phyloP scores from a whole-genome alignment of 208 protist species.

The Kentomonas sorsogonicus region DNA sequence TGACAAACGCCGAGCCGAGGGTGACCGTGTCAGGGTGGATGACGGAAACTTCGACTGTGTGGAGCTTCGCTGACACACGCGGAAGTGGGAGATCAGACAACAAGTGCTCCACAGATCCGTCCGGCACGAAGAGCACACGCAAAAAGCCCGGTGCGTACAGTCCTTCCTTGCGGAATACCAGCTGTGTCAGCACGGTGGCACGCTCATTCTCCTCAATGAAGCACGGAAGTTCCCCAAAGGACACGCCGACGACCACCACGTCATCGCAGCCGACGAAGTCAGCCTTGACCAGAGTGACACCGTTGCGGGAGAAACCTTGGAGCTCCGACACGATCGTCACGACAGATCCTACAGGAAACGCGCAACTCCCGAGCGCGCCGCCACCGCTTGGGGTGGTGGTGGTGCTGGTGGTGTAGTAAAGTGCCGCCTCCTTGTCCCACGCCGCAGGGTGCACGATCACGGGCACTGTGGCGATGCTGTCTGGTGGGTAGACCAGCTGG shows the following conservation, averaged over 20 bases:
- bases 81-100: constrained; percentile 54
- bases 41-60: constrained; percentile 33
- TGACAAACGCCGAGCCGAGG: constrained; percentile 31
- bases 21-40: constrained; percentile 21
- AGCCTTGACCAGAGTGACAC: constrained; percentile 33
- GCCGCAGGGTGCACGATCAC: neutral
- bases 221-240: constrained; percentile 23
- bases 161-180: constrained; percentile 22
- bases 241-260: constrained; percentile 28
- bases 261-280: constrained; percentile 35
- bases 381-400: neutral
- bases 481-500: neutral
- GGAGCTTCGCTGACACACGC: constrained; percentile 22
- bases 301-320: constrained; percentile 32
- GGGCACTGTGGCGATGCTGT: neutral
- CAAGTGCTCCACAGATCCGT: constrained; percentile 18
- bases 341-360: constrained; percentile 21
- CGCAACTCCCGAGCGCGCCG: constrained; percentile 13
- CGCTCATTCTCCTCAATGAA: constrained; percentile 52
- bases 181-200: constrained; percentile 34
- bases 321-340: constrained; percentile 45
- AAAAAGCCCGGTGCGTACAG: constrained; percentile 42
- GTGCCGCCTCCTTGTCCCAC: neutral
- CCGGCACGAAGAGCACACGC: constrained; percentile 35
- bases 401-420: neutral